Percentiles rank a stretch among this genome's conserved stretches.
These are phyloP conservation scores for Sedum album DNA, from an alignment of 164 flowering plant genomes.

Conservation along the genomic window DNA sequence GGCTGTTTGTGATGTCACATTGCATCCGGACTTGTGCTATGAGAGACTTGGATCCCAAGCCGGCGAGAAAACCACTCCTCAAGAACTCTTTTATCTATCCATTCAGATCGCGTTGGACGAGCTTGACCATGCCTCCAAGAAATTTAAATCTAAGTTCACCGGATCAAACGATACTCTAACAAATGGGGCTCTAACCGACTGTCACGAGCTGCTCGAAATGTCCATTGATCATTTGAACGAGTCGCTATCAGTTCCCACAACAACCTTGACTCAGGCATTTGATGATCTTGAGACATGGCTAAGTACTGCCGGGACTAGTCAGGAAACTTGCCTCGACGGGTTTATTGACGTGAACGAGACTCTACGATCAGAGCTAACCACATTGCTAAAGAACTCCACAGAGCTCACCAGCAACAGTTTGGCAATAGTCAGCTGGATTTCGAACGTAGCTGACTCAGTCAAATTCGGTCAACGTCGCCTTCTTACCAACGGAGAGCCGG, in stretches of 20 bases:
- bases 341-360: conserved; percentile 18
- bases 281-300: conserved; percentile 61
- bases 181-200: conserved; percentile 26
- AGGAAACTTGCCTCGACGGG: conserved; percentile 63
- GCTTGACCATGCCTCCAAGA: conserved; percentile 21
- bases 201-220: conserved; percentile 31
- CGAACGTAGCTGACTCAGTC: conserved; percentile 15
- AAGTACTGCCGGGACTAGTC: conserved; percentile 54
- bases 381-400: conserved; percentile 30
- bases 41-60: conserved; percentile 13
- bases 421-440: conserved; percentile 37
- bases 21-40: conserved; percentile 45
- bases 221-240: conserved; percentile 45
- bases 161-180: conserved; percentile 13
- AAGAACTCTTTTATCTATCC: conserved; percentile 38
- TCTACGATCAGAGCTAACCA: background rate
- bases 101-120: conserved; percentile 35
- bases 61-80: conserved; percentile 21
- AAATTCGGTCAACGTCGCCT: conserved; percentile 27
- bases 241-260: conserved; percentile 16
- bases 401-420: conserved; percentile 55
- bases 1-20: conserved; percentile 45
- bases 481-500: conserved; percentile 9
- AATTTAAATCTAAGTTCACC: conserved; percentile 10
- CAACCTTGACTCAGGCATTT: conserved; percentile 11